phyloP scores from a whole-genome alignment of 345 rosid species.

The Dovyalis caffra region DNA sequence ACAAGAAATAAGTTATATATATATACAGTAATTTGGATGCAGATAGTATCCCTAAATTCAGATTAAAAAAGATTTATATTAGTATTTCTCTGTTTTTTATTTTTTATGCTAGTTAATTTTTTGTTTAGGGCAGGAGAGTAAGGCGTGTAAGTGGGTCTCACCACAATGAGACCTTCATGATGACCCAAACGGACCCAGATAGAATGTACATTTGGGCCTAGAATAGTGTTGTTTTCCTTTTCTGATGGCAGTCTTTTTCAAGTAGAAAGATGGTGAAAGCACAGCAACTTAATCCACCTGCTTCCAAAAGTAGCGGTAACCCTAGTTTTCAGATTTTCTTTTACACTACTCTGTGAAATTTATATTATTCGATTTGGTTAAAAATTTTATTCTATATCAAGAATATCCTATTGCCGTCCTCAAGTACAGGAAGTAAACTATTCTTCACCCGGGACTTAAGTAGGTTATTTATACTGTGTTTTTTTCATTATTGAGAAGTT shows the following conservation, averaged over 20 bases:
- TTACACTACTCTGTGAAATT: not conserved
- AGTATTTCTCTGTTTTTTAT: too few relatives aligned
- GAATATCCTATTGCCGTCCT: too few relatives aligned
- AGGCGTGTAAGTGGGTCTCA: conserved; percentile 15
- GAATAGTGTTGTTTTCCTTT: not conserved
- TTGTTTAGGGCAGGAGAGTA: not conserved
- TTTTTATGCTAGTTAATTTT: too few relatives aligned
- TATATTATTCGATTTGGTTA: not conserved
- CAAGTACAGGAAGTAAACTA: too few relatives aligned
- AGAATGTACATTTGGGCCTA: not conserved
- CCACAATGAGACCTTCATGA: not conserved
- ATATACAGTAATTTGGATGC: too few relatives aligned
- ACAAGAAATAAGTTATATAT: too few relatives aligned
- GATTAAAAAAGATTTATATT: too few relatives aligned
- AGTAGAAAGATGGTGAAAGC: conserved; percentile 22
- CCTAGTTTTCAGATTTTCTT: not conserved
- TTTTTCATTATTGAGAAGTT: too few relatives aligned
- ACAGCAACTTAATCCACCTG: not conserved
- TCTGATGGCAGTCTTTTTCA: not conserved
- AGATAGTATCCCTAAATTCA: too few relatives aligned
- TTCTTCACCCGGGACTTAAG: too few relatives aligned
- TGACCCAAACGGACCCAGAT: not conserved
- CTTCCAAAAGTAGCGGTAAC: not conserved
- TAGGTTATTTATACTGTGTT: too few relatives aligned
- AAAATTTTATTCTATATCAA: too few relatives aligned